These are phyloP conservation scores for Pulveroboletus sp. DNA, from an alignment of 768 basidiomycete species.

Conservation along the genomic window DNA sequence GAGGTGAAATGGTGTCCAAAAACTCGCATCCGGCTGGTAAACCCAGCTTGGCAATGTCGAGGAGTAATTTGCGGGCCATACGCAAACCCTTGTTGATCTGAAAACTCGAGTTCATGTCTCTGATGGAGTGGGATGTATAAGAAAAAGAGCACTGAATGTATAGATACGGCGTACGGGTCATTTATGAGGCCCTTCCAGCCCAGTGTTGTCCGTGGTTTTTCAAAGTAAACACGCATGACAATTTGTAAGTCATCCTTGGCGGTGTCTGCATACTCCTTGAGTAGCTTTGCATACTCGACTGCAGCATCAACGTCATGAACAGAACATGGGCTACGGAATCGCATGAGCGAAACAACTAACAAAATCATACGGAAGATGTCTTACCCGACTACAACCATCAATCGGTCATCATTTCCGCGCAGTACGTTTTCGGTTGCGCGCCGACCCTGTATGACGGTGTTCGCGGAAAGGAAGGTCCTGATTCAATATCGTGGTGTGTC, in stretches of 20 bases:
- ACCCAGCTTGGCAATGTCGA: conserved; percentile 87
- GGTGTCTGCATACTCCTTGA: conserved; percentile 74
- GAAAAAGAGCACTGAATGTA: neutral
- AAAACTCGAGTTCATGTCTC: conserved; percentile 84
- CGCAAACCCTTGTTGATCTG: conserved; percentile 96
- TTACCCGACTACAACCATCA: conserved; percentile 88
- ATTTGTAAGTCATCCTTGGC: conserved; percentile 86
- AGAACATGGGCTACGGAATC: conserved; percentile 71
- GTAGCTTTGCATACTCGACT: conserved; percentile 76
- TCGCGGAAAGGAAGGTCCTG: conserved; percentile 74
- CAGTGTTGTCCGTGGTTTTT: conserved; percentile 92
- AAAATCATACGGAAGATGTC: conserved; percentile 13
- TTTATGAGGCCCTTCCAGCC: conserved; percentile 99
- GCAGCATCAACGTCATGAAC: conserved; percentile 88
- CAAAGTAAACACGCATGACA: conserved; percentile 98
- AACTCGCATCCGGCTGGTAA: conserved; percentile 97
- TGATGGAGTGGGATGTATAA: conserved; percentile 2
- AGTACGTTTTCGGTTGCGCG: conserved; percentile 73
- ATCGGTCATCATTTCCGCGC: conserved; percentile 83
- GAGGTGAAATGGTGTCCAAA: conserved; percentile 70
- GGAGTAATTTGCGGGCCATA: conserved; percentile 77
- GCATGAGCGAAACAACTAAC: conserved; percentile 6
- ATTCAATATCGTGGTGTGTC: conserved; percentile 4
- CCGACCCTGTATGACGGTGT: conserved; percentile 87
- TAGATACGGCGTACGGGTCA: conserved; percentile 52